Evolutionary conservation across 2,329 filamentous ascomycete genomes (phyloP), one percentile per base, ranked within the genome.

Genomic region (Pseudogymnoascus sp.): DNA sequence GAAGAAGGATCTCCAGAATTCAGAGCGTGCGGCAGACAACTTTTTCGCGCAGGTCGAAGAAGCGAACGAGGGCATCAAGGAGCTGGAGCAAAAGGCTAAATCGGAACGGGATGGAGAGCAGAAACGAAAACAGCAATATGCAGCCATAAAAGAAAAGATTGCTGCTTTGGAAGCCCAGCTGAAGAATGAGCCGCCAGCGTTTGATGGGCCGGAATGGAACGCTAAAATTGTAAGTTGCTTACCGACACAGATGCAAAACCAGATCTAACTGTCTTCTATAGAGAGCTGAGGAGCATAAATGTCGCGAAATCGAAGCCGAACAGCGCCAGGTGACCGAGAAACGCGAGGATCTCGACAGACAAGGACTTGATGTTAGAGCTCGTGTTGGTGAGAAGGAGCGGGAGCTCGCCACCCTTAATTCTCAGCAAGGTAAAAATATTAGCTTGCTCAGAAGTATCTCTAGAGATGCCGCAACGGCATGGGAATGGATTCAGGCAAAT

Each of bases 401-500:
- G 2, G 81, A 86, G 14, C 73, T 90, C 21, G 74, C 79, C 23
- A 81, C 78, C 16, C 80, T 96, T 12, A 81, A 91, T 60, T 93
- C 91, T 0, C 84, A 89, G 69, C 81, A 86, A 65, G 93, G 92
- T 5, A 88, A 90, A 70, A 87, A 91, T 68, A 78, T 89, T 63
- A 84, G 77, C 60, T 85, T 88, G 67, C 81, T 99, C 63, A 79
- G 79, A 62, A 79, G 73, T 5, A 14, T 82, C 0, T 88, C 87
- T 10, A 72, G 72, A 0, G 89, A 97, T 64, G 85, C 88, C 2
- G 82, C 83, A 10, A 78, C 73, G 67, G 91, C 87, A 1, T 96
- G 91, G 86, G 80, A 86, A 45, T 99, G 93, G 93, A 81, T 97
- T 61, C 83, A 90, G 71, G 74, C 85, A 2, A 86, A 99, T 72